These are phyloP conservation scores for Paraconiothyrium brasiliense DNA, from an alignment of 2,329 filamentous ascomycete species.

Conservation along the genomic window DNA sequence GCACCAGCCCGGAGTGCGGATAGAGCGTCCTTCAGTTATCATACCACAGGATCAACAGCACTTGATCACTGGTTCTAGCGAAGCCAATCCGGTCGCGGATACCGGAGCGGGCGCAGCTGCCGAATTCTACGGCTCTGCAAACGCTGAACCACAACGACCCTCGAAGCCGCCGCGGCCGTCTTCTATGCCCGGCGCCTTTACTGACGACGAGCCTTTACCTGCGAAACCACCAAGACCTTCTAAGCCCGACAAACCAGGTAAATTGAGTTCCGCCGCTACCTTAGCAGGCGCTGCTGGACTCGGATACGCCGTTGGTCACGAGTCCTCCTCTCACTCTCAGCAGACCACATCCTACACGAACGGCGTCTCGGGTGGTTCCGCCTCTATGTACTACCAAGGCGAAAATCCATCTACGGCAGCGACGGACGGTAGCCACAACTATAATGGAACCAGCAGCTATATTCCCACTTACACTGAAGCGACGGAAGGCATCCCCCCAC, in stretches of 20 bases:
- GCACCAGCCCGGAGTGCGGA: slow-evolving; percentile 68
- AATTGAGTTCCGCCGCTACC: slow-evolving; percentile 48
- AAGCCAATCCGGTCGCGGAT: slow-evolving; percentile 65
- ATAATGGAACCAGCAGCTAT: slow-evolving; percentile 40
- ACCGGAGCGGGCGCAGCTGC: slow-evolving; percentile 68
- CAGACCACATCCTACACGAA: slow-evolving; percentile 38
- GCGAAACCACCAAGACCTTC: slow-evolving; percentile 45
- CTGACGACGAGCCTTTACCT: slow-evolving; percentile 41
- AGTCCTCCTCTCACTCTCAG: slow-evolving; percentile 43
- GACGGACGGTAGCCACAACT: slow-evolving; percentile 47
- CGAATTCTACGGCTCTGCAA: slow-evolving; percentile 60
- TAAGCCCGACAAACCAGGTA: slow-evolving; percentile 41
- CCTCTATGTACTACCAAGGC: slow-evolving; percentile 42
- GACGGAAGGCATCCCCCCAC: slow-evolving; percentile 36
- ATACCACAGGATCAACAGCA: slow-evolving; percentile 64
- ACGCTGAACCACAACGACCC: slow-evolving; percentile 32
- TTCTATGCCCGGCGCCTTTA: slow-evolving; percentile 49
- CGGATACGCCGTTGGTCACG: slow-evolving; percentile 51
- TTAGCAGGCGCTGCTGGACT: slow-evolving; percentile 53
- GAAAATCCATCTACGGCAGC: slow-evolving; percentile 34
- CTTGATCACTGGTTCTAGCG: slow-evolving; percentile 62
- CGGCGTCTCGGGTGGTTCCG: slow-evolving; percentile 27
- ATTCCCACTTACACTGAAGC: slow-evolving; percentile 41
- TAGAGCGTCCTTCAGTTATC: slow-evolving; percentile 62
- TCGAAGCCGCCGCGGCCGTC: slow-evolving; percentile 48